Percentiles rank a stretch among this genome's conserved stretches.
phyloP scores from a whole-genome alignment of 2,329 filamentous ascomycete species.

The Pezicula carpinea region DNA sequence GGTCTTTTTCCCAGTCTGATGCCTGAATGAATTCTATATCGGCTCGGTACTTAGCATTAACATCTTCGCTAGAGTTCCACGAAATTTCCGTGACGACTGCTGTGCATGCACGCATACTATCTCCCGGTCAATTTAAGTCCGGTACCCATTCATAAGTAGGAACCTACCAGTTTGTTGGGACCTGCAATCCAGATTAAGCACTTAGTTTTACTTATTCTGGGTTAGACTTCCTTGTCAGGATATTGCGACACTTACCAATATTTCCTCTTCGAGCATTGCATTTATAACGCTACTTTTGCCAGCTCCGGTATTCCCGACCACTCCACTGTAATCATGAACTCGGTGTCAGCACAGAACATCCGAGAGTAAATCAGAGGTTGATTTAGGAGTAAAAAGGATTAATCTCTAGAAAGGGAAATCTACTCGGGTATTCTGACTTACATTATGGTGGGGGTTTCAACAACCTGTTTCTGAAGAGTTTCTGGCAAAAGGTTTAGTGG shows the following conservation, averaged over 20 bases:
- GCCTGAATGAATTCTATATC: conserved; percentile 31
- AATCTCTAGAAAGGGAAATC: too few species aligned
- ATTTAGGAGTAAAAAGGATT: too few species aligned
- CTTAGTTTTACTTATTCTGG: too few species aligned
- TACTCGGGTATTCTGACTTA: too few species aligned
- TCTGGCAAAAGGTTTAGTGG: conserved; percentile 1
- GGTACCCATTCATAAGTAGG: not conserved
- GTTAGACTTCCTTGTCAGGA: too few species aligned
- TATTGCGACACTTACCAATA: conserved; percentile 28
- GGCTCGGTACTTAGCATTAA: conserved; percentile 32
- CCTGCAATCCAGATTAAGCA: too few species aligned
- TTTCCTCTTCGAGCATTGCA: conserved; percentile 41
- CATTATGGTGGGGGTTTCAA: conserved; percentile 20
- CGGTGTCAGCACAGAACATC: too few species aligned
- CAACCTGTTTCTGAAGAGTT: conserved; percentile 16
- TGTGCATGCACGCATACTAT: conserved; percentile 34
- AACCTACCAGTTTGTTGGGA: not conserved
- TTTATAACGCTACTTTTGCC: conserved; percentile 23
- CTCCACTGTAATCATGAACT: too few species aligned
- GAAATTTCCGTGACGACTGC: conserved; percentile 43
- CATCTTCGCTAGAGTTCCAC: conserved; percentile 35
- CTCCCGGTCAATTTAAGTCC: not conserved
- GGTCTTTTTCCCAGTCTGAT: conserved; percentile 18
- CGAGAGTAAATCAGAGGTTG: too few species aligned
- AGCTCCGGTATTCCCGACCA: conserved; percentile 23